phyloP scores from a whole-genome alignment of 257 asterid species.

The Solanum arcanum region DNA sequence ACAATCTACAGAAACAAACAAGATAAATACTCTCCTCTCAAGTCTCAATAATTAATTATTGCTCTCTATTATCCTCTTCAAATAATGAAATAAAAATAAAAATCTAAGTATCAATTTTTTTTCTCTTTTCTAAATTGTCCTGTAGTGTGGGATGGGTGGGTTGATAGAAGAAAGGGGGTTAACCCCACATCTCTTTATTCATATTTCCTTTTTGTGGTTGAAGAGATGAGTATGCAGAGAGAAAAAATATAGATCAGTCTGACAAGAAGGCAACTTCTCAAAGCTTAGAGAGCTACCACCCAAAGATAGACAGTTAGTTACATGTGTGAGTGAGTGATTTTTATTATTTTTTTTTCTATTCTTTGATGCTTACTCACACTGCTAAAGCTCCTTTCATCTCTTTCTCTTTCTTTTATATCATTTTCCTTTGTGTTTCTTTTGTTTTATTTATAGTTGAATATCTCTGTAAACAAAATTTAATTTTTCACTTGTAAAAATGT shows the following conservation, averaged over 20 bases:
- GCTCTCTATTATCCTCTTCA: not conserved
- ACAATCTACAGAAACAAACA: not conserved
- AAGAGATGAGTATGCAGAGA: not conserved
- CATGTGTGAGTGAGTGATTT: constrained; percentile 14
- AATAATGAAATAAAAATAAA: not conserved
- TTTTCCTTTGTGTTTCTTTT: not conserved
- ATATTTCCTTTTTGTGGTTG: constrained; percentile 10
- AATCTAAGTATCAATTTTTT: not conserved
- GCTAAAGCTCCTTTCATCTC: not conserved
- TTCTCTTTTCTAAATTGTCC: not conserved
- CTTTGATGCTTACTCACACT: not conserved
- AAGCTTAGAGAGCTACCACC: constrained; percentile 5
- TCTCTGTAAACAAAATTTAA: not conserved
- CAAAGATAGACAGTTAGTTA: constrained; percentile 11
- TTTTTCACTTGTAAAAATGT: not conserved
- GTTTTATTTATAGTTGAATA: not conserved
- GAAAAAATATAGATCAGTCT: constrained; percentile 26
- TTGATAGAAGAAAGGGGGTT: not conserved
- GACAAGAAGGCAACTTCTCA: constrained; percentile 40
- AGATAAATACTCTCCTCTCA: not conserved
- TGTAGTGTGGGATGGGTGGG: not conserved
- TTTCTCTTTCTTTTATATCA: not conserved
- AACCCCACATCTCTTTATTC: constrained; percentile 20
- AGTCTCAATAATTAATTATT: not conserved
- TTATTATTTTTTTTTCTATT: no score